Evolutionary conservation across 352 stramenopile species (phyloP), one percentile per base, ranked within the genome.

Genomic region (Globisporangium okanoganense): DNA sequence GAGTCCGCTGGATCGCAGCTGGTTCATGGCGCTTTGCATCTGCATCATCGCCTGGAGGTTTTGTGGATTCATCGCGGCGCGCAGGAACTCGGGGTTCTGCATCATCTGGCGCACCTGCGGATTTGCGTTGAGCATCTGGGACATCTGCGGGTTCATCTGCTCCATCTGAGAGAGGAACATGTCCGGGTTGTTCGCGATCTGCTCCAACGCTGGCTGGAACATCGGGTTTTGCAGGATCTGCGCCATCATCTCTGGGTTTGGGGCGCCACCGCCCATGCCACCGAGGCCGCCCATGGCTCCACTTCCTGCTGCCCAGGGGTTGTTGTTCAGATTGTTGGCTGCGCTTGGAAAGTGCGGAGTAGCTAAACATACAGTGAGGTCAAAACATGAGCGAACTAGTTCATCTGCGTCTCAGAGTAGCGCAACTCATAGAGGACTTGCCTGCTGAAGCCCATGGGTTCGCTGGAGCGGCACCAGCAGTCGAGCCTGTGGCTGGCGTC

Each of bases 1-100:
- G 40, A 95, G 61, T 33, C 87, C 87, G 2, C 80, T 76, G 5
- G 73, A 59, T 33, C 83, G 85, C 31, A 96, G 70, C 62, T 96
- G 87, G 58, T 79, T 85, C 87, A 97, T 96, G 13, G 85, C 85
- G 49, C 66, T 82, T 64, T 97, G 89, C 80, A 97, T 90, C 66
- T 97, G 88, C 75, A 96, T 87, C 79, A 97, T 94, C 16, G 89
- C 89, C 66, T 96, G 88, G 16, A 97, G 67, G 69, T 95, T 97
- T 61, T 94, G 78, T 33, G 89, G 89, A 73, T 97, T 95, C 76
- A 94, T 88, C 61, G 90, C 89, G 24, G 84, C 75, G 18, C 84
- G 83, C 24, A 97, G 56, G 22, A 95, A 91, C 36, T 94, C 81
- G 5, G 88, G 88, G 71, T 95, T 96, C 58, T 79, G 75, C 79